Percentiles rank a stretch among this genome's conserved stretches.
phyloP scores from a whole-genome alignment of 495 filamentous ascomycete species.

The Podospora pseudocomata region DNA sequence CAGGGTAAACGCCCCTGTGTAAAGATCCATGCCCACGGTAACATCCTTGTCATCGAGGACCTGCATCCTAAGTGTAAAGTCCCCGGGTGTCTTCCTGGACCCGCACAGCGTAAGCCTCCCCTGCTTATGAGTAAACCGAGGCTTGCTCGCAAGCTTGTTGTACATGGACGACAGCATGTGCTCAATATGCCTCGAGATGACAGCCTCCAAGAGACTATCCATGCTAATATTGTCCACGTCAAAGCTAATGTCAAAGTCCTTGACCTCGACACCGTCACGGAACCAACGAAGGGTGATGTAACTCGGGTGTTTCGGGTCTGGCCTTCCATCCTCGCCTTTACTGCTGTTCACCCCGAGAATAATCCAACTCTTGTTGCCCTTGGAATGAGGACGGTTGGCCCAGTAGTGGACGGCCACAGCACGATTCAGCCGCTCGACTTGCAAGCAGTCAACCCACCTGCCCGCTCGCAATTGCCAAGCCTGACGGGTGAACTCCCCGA shows the following conservation, averaged over 20 bases:
- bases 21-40: slow-evolving; percentile 65
- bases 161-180: slow-evolving; percentile 61
- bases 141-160: slow-evolving; percentile 49
- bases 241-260: slow-evolving; percentile 59
- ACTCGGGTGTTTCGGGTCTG: slow-evolving; percentile 40
- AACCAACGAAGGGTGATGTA: slow-evolving; percentile 76
- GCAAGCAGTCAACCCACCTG: slow-evolving; percentile 73
- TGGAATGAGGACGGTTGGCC: slow-evolving; percentile 52
- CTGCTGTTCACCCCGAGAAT: slow-evolving; percentile 76
- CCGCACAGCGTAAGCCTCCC: slow-evolving; percentile 53
- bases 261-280: slow-evolving; percentile 69
- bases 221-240: slow-evolving; percentile 64
- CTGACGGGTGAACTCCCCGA: slow-evolving; percentile 73
- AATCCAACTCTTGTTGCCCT: slow-evolving; percentile 77
- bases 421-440: slow-evolving; percentile 71
- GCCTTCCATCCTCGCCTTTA: slow-evolving; percentile 36
- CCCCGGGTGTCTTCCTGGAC: slow-evolving; percentile 56
- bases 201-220: slow-evolving; percentile 64
- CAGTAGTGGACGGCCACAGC: slow-evolving; percentile 88
- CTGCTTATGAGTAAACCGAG: slow-evolving; percentile 55
- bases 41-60: slow-evolving; percentile 56
- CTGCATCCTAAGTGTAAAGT: slow-evolving; percentile 66
- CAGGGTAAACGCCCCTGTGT: slow-evolving; percentile 56
- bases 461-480: slow-evolving; percentile 69
- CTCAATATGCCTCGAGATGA: slow-evolving; percentile 70